Base-by-base conservation (phyloP, 139 green algal genomes). In the Zygnema circumcarinatum region DNA sequence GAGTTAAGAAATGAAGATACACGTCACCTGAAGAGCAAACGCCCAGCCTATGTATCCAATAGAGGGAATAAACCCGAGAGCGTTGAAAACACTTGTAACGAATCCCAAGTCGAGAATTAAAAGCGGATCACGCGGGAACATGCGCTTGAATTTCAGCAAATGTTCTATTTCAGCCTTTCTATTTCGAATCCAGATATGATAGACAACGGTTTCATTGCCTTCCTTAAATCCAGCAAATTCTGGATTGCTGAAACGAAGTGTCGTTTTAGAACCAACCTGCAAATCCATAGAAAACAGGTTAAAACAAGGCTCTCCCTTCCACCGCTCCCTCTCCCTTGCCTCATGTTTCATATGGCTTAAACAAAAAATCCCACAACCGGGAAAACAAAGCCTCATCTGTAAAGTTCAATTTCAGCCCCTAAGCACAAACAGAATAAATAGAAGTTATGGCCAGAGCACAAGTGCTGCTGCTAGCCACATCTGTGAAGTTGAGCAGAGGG, bases 191-290 rank as follows among this genome's bases (percentile, higher is more conserved):
- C 54, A 84, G 32, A 87, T 72, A 52, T 83, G 31, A 52, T 87
- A 81, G 29, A 87, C 53, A 22, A 87, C 81, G 1, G 56, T 87
- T 52, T 81, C 81, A 35, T 87, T 87, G 56, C 20, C 35, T 74
- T 87, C 81, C 7, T 83, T 68, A 52, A 87, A 87, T 2, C 81
- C 81, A 1, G 81, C 81, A 42, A 36, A 83, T 33, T 87, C 67
- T 11, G 29, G 36, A 3, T 83, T 52, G 32, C 35, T 87, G 38
- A 87, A 35, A 32, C 81, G 33, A 0, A 67, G 2, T 39, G 62
- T 87, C 33, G 81, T 87, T 42, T 79, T 62, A 25, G 3, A 68
- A 29, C 67, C 67, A 42, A 81, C 81, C 81, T 81, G 81, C 35
- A 87, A 21, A 56, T 33, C 38, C 2, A 42, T 25, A 56, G n/a